A percentile compares a stretch with the other conserved stretches of the same genome.
phyloP scores from a whole-genome alignment of 139 green algal species.

The Chlamydomonas sp. region DNA sequence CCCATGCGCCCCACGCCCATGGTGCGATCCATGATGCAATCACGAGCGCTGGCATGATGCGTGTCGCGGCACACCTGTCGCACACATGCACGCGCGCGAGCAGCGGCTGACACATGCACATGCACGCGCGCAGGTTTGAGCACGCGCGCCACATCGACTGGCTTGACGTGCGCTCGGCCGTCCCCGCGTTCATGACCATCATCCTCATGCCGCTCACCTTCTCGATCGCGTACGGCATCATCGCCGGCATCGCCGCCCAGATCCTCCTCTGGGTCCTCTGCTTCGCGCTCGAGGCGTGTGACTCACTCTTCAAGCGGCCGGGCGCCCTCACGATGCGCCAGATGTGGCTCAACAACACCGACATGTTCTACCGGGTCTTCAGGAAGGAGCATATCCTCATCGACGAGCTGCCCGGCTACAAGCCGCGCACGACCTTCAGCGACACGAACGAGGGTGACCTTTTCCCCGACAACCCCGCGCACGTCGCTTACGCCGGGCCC shows the following conservation, averaged over 20 bases:
- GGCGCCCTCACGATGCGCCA: slow-evolving; percentile 13
- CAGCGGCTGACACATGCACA: too few relatives aligned
- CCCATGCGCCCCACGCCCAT: too few relatives aligned
- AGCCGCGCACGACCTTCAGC: too few relatives aligned
- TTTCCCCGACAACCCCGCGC: too few relatives aligned
- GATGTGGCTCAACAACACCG: slow-evolving; percentile 7
- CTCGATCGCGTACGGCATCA: slow-evolving; percentile 62
- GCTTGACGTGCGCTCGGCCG: slow-evolving; percentile 39
- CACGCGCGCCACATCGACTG: slow-evolving; percentile 48
- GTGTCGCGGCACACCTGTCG: too few relatives aligned
- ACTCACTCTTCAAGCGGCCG: not conserved
- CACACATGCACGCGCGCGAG: not conserved
- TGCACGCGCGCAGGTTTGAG: too few relatives aligned
- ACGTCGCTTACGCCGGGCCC: too few relatives aligned
- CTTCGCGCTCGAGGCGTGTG: not conserved
- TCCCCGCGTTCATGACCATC: slow-evolving; percentile 76
- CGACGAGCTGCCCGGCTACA: slow-evolving; percentile 20
- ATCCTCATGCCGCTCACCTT: slow-evolving; percentile 72
- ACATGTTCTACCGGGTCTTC: slow-evolving; percentile 7
- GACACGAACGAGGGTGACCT: too few relatives aligned
- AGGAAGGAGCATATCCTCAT: slow-evolving; percentile 15
- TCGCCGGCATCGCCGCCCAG: slow-evolving; percentile 47
- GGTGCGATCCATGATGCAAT: too few relatives aligned
- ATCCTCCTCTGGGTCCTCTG: slow-evolving; percentile 38
- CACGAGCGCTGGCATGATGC: too few relatives aligned